phyloP scores from a whole-genome alignment of 2,329 filamentous ascomycete species.

The Hymenoscyphus scutula region DNA sequence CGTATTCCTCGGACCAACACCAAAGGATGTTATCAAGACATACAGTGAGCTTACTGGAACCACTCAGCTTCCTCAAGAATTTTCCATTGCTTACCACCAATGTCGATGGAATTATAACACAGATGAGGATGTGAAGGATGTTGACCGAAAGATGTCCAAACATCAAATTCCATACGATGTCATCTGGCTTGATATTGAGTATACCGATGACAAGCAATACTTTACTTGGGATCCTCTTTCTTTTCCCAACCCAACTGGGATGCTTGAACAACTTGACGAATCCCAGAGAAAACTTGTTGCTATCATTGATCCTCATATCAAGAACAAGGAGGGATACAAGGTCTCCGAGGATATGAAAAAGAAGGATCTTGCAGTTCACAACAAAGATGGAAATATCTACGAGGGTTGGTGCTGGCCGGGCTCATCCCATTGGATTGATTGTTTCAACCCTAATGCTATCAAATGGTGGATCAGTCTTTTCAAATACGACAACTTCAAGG shows the following conservation, averaged over 20 bases:
- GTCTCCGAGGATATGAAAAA: conserved; percentile 79
- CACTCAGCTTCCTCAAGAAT: conserved; percentile 87
- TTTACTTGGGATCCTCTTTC: conserved; percentile 94
- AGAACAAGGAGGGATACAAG: conserved; percentile 77
- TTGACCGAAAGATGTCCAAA: conserved; percentile 95
- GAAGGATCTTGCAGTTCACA: conserved; percentile 79
- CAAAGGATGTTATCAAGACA: conserved; percentile 74
- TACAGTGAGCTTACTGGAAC: conserved; percentile 91
- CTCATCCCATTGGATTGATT: conserved; percentile 93
- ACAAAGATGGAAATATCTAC: conserved; percentile 85
- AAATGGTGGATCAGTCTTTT: conserved; percentile 91
- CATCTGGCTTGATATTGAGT: conserved; percentile 98
- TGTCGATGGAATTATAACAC: conserved; percentile 99
- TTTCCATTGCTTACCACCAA: conserved; percentile 91
- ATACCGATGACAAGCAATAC: conserved; percentile 95
- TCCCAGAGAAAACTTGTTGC: conserved; percentile 87
- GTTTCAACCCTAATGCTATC: conserved; percentile 87
- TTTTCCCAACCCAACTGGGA: conserved; percentile 80
- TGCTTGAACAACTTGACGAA: conserved; percentile 83
- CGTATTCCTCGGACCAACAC: conserved; percentile 86
- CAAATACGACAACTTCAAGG: conserved; percentile 84
- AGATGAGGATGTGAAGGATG: conserved; percentile 94
- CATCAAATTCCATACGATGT: conserved; percentile 95
- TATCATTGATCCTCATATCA: conserved; percentile 97
- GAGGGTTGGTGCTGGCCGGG: conserved; percentile 99